A percentile compares a stretch with the other conserved stretches of the same genome.
Evolutionary conservation across 1,284 basidiomycete species (phyloP).

Genomic region (Golubevia sp.): DNA sequence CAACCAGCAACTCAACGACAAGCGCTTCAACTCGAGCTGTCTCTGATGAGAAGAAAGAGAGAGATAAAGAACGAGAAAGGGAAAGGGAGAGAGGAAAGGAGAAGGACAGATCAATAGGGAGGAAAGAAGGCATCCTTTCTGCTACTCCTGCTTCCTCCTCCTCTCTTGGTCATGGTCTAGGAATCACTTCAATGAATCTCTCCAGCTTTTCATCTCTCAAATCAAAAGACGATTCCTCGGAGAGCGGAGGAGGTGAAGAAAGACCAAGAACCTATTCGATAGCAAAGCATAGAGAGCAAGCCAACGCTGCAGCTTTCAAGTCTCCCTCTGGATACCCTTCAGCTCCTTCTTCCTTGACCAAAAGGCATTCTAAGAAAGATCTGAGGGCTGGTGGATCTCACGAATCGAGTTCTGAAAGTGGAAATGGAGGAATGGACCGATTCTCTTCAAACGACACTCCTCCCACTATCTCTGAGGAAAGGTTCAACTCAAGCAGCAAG

Average conservation of each 20-base stretch:
- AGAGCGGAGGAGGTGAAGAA: not conserved
- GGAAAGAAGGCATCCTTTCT: not conserved
- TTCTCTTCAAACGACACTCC: no score
- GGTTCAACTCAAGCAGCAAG: no score
- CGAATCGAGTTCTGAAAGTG: no score
- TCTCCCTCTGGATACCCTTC: not conserved
- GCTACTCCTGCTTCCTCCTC: not conserved
- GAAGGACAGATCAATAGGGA: slow-evolving; percentile 1
- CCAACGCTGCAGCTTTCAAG: not conserved
- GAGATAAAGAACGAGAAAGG: slow-evolving; percentile 10
- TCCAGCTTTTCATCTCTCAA: not conserved
- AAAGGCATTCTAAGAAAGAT: no score
- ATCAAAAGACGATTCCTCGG: not conserved
- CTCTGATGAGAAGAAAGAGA: not conserved
- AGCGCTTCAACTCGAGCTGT: no score
- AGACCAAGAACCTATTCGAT: not conserved
- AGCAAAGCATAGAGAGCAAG: not conserved
- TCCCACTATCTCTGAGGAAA: no score
- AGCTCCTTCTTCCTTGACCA: not conserved
- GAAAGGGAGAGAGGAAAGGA: not conserved
- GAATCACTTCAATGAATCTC: not conserved
- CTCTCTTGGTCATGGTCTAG: not conserved
- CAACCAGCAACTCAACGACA: no score
- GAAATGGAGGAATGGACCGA: no score
- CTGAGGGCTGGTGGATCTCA: no score